Base-by-base conservation (phyloP, 2,329 filamentous ascomycete genomes). In the Nemania abortiva region DNA sequence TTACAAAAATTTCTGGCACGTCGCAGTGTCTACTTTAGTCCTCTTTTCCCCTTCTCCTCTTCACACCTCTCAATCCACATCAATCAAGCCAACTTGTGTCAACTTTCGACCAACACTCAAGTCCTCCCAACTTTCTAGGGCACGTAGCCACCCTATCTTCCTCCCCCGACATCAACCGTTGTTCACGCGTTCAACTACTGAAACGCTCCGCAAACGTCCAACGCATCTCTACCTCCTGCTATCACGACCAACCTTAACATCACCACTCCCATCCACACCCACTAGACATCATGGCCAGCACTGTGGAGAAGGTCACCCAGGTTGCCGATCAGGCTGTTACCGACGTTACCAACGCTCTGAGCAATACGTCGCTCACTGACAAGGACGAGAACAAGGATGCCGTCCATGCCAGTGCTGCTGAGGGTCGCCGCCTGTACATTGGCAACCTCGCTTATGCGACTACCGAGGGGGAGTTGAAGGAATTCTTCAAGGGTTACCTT, bases 381-480 rank as follows among this genome's bases (percentile, higher is more conserved):
- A 85, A 86, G 82, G 83, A 84, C 80, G 85, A 87, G 75, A 85
- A 86, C 80, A 87, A 86, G 87, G 94, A 97, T 84, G 94, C 95
- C 83, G 94, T 96, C 81, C 91, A 96, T 84, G 94, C 94, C 86
- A 97, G 94, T 87, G 96, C 96, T 84, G 95, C 95, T 85, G 96
- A 99, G 89, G 95, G 96, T 84, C 94, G 96, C 88, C 94, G 96
- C 87, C 92, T 99, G 80, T 99, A 99, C 88, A 98, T 99, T 88
- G 96, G 96, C 89, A 99, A 99, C 89, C 93, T 99, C 90, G 96
- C 96, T 81, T 99, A 99, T 85, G 95, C 95, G 91, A 98, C 96
- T 91, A 97, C 94, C 84, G 96, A 98, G 93, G 96, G 93, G 92
- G 94, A 98, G 91, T 94, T 99, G 90, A 97, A 97, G 89, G 93